A percentile compares a stretch with the other conserved stretches of the same genome.
Conservation (phyloP, 176 grass and related monocot genomes). For the Rhynchospora breviuscula region DNA sequence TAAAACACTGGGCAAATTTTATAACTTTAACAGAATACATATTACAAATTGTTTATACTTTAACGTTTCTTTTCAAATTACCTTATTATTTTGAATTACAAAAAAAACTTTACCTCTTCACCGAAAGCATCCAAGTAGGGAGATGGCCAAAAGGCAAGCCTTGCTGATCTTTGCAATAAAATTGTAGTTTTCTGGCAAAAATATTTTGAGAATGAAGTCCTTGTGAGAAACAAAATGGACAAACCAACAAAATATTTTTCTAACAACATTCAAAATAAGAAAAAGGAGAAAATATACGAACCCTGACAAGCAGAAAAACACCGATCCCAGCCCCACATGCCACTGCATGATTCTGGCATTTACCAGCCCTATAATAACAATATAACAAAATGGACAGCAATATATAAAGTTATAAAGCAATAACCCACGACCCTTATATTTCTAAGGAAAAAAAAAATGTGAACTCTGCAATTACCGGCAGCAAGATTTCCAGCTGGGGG, state of each 20-base stretch:
- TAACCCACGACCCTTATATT: background rate
- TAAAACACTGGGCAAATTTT: background rate
- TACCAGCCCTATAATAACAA: constrained; percentile 51
- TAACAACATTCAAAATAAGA: constrained; percentile 1
- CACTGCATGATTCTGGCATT: constrained; percentile 72
- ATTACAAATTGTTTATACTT: background rate
- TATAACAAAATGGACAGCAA: constrained; percentile 12
- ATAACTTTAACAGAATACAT: background rate
- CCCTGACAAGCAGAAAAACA: constrained; percentile 96
- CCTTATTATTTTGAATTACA: background rate
- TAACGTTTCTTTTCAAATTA: background rate
- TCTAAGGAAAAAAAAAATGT: constrained; percentile 23
- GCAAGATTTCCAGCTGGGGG: constrained; percentile 79
- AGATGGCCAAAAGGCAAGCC: constrained; percentile 88
- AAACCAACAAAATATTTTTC: constrained; percentile 20
- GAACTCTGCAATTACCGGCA: constrained; percentile 54
- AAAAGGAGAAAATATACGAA: constrained; percentile 26
- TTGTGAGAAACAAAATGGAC: constrained; percentile 2
- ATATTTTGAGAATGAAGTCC: constrained; percentile 20
- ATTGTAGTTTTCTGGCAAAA: constrained; percentile 85
- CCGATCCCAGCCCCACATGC: constrained; percentile 86
- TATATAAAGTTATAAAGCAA: constrained; percentile 3
- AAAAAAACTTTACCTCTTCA: constrained; percentile 69
- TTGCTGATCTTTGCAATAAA: constrained; percentile 79
- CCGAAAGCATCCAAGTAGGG: constrained; percentile 87